Evolutionary conservation across 2,329 filamentous ascomycete species (phyloP), one percentile per base, ranked within the genome.

Genomic region (Epichloe gansuensis): DNA sequence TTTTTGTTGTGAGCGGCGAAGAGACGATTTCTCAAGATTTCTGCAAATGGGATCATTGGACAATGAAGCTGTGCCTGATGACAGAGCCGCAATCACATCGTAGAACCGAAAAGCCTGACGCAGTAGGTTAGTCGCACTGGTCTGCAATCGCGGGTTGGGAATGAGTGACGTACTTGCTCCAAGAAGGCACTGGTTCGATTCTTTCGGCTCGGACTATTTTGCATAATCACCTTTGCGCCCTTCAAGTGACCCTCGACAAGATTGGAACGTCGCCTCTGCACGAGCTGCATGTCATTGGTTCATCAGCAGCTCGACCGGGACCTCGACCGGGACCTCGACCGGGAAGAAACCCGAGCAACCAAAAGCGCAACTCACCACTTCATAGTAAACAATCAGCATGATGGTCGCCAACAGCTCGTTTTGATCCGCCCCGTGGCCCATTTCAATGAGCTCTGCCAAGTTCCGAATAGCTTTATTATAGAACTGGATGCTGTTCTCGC

Each of bases 11-110:
- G 65, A 2, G 72, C 68, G 51, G n/a, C 73, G 61, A 2, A 72
- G 70, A 15, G 75, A 70, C 40, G 76, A 67, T 1, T 74, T 73
- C 3, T 73, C 62, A 2, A 76, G 66, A 25, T 72, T 69, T 15
- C 71, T 71, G 5, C 71, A 68, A 12, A 72, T 71, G 2, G 75
- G 72, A 3, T 74, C 70, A 12, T 68, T 71, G 1, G 76, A 76
- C 12, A 81, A 68, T 2, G 79, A 78, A 4, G 77, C 69, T 12
- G 76, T 80, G 51, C 78, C 78, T 49, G 82, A 73, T 0, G 80
- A 83, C 34, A 84, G 66, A 1, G 80, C 79, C 5, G 79, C 75
- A 52, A 82, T 82, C 23, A 83, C 80, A 60, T 83, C 80, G 64
- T 83, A 82, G 58, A 82, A 83, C 5, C 77, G 74, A 57, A 83